Conservation (phyloP, 805 yeast genomes). For the Tetrapisispora fleetii region DNA sequence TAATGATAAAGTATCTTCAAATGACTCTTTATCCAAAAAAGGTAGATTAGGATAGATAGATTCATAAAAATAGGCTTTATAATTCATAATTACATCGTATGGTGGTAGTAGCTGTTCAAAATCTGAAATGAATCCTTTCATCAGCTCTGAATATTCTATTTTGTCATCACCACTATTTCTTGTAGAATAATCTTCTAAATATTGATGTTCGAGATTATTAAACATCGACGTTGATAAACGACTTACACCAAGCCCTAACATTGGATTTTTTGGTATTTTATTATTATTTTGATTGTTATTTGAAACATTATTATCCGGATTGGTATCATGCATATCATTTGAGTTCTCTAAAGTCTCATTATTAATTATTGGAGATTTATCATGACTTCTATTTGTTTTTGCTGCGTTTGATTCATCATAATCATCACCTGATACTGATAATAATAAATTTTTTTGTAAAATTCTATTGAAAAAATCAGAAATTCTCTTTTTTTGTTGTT, state of each 20-base stretch:
- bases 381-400: neutral
- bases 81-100: constrained; percentile 13
- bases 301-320: neutral
- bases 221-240: constrained; percentile 1
- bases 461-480: constrained; percentile 22
- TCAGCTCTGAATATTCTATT: constrained; percentile 20
- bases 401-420: neutral
- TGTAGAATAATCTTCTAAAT: constrained; percentile 22
- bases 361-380: neutral
- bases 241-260: neutral
- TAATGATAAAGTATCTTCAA: constrained; percentile 22
- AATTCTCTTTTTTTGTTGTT: constrained; percentile 16
- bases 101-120: constrained; percentile 23
- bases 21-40: constrained; percentile 19
- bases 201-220: constrained; percentile 11
- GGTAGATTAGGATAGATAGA: constrained; percentile 23
- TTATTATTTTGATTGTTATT: neutral
- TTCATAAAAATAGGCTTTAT: constrained; percentile 22
- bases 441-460: constrained; percentile 11
- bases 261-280: neutral
- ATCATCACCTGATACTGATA: neutral
- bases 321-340: neutral
- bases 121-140: constrained; percentile 15
- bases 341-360: neutral
- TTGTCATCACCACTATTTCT: constrained; percentile 5